phyloP scores from a whole-genome alignment of 2,329 filamentous ascomycete species.

The Hymenoscyphus salicellus region DNA sequence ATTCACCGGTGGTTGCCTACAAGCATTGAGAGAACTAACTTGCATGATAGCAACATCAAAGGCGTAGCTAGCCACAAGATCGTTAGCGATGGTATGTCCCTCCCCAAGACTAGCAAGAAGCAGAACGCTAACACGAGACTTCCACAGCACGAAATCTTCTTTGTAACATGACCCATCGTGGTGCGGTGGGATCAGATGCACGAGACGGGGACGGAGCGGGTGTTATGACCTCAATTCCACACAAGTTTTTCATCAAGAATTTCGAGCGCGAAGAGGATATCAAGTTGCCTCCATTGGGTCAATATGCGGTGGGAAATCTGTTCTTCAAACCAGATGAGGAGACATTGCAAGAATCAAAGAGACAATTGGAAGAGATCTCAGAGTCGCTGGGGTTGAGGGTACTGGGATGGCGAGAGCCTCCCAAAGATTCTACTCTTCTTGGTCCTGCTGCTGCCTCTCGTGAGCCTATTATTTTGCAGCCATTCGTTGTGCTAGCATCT shows the following conservation, averaged over 20 bases:
- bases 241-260: conserved; percentile 98
- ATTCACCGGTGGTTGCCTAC: background rate
- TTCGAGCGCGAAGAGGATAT: conserved; percentile 89
- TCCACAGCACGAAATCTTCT: conserved; percentile 78
- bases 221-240: conserved; percentile 98
- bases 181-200: conserved; percentile 95
- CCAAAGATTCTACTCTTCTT: conserved; percentile 86
- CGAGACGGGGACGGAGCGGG: conserved; percentile 97
- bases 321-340: conserved; percentile 98
- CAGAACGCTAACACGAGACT: conserved; percentile 35
- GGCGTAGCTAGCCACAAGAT: conserved; percentile 97
- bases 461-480: conserved; percentile 92
- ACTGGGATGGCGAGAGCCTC: conserved; percentile 93
- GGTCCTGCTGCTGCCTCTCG: conserved; percentile 89
- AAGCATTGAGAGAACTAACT: conserved; percentile 23
- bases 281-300: conserved; percentile 80
- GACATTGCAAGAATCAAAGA: conserved; percentile 83
- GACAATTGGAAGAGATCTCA: conserved; percentile 91
- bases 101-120: conserved; percentile 10
- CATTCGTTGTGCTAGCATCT: conserved; percentile 84
- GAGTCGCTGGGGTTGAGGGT: conserved; percentile 83
- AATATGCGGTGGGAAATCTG: conserved; percentile 95
- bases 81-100: conserved; percentile 79
- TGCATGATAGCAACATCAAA: conserved; percentile 77
- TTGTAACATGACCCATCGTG: conserved; percentile 99